Conservation (phyloP, 1,284 basidiomycete genomes). For the Apiotrichum sp. region DNA sequence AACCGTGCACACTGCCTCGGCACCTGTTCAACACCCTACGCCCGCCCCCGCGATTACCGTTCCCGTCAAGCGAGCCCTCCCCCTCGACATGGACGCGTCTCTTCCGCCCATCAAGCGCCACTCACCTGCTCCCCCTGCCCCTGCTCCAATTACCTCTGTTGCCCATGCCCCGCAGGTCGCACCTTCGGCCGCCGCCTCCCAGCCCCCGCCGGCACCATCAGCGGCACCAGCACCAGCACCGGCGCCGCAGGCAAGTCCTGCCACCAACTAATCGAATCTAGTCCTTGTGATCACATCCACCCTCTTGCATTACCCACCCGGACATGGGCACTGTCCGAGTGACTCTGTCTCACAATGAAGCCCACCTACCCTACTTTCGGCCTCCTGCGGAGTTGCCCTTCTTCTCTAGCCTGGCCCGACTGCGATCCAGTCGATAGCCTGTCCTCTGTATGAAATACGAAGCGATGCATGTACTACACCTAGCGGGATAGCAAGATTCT, state of each 20-base stretch:
- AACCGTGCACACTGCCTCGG: no score
- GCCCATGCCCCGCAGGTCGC: no score
- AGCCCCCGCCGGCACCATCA: no score
- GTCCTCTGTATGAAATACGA: slow-evolving; percentile 1
- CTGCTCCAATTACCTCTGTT: not conserved
- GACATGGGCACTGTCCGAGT: not conserved
- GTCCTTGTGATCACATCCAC: no score
- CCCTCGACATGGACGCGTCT: not conserved
- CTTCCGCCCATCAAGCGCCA: not conserved
- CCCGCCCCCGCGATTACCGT: not conserved
- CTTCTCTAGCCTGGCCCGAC: no score
- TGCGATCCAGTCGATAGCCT: not conserved
- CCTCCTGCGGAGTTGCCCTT: no score
- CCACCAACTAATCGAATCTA: no score
- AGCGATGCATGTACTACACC: slow-evolving; percentile 4
- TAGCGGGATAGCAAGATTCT: not conserved
- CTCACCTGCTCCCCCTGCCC: not conserved
- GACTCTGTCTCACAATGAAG: no score
- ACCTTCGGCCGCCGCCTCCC: no score
- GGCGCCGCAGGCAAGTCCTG: not conserved
- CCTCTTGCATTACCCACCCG: not conserved
- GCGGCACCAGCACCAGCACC: no score
- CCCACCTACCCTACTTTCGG: no score
- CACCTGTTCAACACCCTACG: not conserved
- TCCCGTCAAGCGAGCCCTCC: not conserved